A percentile compares a stretch with the other conserved stretches of the same genome.
These are phyloP conservation scores for Coniella lustricola DNA, from an alignment of 2,329 filamentous ascomycete genomes.

Conservation along the genomic window DNA sequence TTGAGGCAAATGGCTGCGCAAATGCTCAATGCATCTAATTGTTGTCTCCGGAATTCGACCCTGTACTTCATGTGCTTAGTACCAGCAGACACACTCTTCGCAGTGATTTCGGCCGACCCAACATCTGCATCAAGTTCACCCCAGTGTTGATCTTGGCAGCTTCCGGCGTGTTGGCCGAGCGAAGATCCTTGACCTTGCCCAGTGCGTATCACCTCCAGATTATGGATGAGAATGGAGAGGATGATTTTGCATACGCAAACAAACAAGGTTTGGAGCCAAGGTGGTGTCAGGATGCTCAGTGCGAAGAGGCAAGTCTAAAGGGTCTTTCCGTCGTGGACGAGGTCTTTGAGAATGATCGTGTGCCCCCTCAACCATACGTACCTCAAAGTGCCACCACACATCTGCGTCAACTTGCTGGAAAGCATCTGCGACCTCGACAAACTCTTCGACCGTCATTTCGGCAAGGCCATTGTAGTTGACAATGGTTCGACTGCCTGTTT, in stretches of 20 bases:
- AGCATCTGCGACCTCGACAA: slow-evolving; percentile 35
- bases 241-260: too few relatives aligned
- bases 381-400: slow-evolving; percentile 69
- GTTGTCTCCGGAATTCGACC: slow-evolving; percentile 59
- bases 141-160: too few relatives aligned
- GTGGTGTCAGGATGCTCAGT: too few relatives aligned
- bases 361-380: slow-evolving; percentile 23
- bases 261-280: too few relatives aligned
- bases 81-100: neutral
- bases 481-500: slow-evolving; percentile 57
- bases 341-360: neutral
- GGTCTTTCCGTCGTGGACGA: neutral
- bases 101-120: too few relatives aligned
- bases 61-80: slow-evolving; percentile 26
- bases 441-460: slow-evolving; percentile 61
- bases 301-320: neutral
- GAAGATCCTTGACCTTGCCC: too few relatives aligned
- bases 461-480: slow-evolving; percentile 62
- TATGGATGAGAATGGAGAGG: too few relatives aligned
- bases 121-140: too few relatives aligned
- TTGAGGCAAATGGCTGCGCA: slow-evolving; percentile 39
- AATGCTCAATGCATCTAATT: slow-evolving; percentile 48
- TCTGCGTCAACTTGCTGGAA: slow-evolving; percentile 28
- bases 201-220: too few relatives aligned
- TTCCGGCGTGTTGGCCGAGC: too few relatives aligned